These are phyloP conservation scores for Metschnikowia continentalis DNA, from an alignment of 805 yeast genomes.

Conservation along the genomic window DNA sequence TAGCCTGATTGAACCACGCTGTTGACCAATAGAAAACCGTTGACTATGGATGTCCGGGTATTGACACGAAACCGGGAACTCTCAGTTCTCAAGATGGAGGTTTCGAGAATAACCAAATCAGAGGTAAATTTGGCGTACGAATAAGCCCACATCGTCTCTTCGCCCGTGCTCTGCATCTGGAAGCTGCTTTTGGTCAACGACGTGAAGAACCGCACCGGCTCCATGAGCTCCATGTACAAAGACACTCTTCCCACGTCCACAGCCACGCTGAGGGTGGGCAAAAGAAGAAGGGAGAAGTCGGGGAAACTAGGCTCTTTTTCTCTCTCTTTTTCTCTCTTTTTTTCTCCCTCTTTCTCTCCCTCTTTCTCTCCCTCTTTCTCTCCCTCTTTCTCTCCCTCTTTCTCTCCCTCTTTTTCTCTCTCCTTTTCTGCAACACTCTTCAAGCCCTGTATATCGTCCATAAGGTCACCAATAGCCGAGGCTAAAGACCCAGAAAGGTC, in stretches of 20 bases:
- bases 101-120: slow-evolving; percentile 14
- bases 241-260: not conserved
- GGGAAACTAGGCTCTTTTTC: not conserved
- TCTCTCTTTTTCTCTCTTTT: too few species aligned
- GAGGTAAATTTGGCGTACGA: slow-evolving; percentile 14
- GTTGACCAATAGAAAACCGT: slow-evolving; percentile 13
- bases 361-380: too few species aligned
- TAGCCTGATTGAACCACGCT: slow-evolving; percentile 24
- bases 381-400: too few species aligned
- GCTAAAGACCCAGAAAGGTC: slow-evolving; percentile 5
- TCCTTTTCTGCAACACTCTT: not conserved
- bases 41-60: slow-evolving; percentile 11
- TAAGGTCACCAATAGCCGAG: not conserved
- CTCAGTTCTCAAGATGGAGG: slow-evolving; percentile 22
- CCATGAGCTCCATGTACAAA: slow-evolving; percentile 6
- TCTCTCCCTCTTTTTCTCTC: not conserved
- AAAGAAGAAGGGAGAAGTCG: not conserved
- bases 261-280: slow-evolving; percentile 6
- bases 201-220: slow-evolving; percentile 10
- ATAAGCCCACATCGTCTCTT: slow-evolving; percentile 1
- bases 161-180: not conserved
- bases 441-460: not conserved
- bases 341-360: too few species aligned
- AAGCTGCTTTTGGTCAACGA: slow-evolving; percentile 2
- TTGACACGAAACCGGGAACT: slow-evolving; percentile 23